These are phyloP conservation scores for Paradendryphiella salina DNA, from an alignment of 2,329 filamentous ascomycete genomes.

Conservation along the genomic window DNA sequence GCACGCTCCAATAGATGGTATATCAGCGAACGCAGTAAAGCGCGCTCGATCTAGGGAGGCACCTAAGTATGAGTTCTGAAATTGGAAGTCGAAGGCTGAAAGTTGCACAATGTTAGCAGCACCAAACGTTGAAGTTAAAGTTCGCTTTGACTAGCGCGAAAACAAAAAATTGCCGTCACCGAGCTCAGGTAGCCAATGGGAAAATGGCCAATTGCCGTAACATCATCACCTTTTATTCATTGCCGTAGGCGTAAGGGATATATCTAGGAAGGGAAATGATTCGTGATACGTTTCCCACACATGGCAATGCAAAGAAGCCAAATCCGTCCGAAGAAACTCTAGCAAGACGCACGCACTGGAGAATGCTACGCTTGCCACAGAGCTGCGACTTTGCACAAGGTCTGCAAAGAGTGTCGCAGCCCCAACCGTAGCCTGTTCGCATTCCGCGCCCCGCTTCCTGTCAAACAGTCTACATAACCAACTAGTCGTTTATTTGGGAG, in stretches of 20 bases:
- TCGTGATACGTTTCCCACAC: slow-evolving; percentile 44
- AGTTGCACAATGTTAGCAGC: neutral
- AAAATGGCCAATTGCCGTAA: slow-evolving; percentile 29
- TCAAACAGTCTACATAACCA: slow-evolving; percentile 33
- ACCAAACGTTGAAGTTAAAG: slow-evolving; percentile 8
- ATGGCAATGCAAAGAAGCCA: slow-evolving; percentile 47
- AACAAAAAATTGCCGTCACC: slow-evolving; percentile 29
- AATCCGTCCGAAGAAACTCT: slow-evolving; percentile 44
- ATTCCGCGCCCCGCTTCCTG: slow-evolving; percentile 33
- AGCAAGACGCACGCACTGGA: slow-evolving; percentile 39
- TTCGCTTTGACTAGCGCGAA: slow-evolving; percentile 30
- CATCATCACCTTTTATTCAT: slow-evolving; percentile 45
- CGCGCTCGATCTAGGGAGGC: neutral
- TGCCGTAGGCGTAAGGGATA: slow-evolving; percentile 44
- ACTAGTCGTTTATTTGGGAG: slow-evolving; percentile 56
- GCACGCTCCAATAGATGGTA: neutral
- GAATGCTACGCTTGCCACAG: slow-evolving; percentile 37
- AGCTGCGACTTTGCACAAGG: slow-evolving; percentile 30
- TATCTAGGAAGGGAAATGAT: slow-evolving; percentile 41
- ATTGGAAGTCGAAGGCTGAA: neutral
- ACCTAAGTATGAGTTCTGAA: neutral
- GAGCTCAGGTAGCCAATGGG: slow-evolving; percentile 26
- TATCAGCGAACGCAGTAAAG: neutral
- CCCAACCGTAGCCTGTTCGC: slow-evolving; percentile 31
- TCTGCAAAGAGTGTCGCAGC: slow-evolving; percentile 29